A percentile compares a stretch with the other conserved stretches of the same genome.
Conservation (phyloP, 371 early-diverging fungal species). For the Mortierella sp. region DNA sequence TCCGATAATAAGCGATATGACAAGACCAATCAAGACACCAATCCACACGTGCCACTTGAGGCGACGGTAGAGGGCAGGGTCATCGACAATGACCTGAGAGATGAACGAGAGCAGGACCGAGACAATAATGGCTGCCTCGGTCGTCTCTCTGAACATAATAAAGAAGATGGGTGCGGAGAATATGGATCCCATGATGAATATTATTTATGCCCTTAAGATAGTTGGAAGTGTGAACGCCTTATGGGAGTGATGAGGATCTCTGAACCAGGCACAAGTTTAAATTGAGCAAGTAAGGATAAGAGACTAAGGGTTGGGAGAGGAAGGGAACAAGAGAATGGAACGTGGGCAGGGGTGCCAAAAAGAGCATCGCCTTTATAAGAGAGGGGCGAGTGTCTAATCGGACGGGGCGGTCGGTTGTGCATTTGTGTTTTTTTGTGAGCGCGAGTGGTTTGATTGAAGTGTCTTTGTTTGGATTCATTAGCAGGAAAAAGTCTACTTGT, state of each 20-base stretch:
- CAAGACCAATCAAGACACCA: slow-evolving; percentile 70
- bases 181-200: slow-evolving; percentile 43
- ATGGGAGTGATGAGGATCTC: background rate
- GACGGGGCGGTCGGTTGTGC: background rate
- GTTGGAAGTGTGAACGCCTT: too few species aligned
- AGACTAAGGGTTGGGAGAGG: slow-evolving; percentile 1
- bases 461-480: background rate
- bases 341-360: slow-evolving; percentile 7
- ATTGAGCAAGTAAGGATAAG: background rate
- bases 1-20: slow-evolving; percentile 76
- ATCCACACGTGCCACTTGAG: slow-evolving; percentile 68
- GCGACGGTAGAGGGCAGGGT: slow-evolving; percentile 42
- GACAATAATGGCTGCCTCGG: slow-evolving; percentile 87
- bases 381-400: background rate
- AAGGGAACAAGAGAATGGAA: slow-evolving; percentile 10
- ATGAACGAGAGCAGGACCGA: slow-evolving; percentile 85
- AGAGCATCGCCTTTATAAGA: slow-evolving; percentile 28
- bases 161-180: slow-evolving; percentile 88
- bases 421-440: background rate
- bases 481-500: background rate
- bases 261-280: background rate
- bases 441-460: background rate
- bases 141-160: slow-evolving; percentile 86
- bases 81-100: slow-evolving; percentile 59
- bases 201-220: background rate